Percentiles rank a stretch among this genome's conserved stretches.
Conservation (phyloP, 2,329 filamentous ascomycete species). For the Aspergillus ochraceoroseus region DNA sequence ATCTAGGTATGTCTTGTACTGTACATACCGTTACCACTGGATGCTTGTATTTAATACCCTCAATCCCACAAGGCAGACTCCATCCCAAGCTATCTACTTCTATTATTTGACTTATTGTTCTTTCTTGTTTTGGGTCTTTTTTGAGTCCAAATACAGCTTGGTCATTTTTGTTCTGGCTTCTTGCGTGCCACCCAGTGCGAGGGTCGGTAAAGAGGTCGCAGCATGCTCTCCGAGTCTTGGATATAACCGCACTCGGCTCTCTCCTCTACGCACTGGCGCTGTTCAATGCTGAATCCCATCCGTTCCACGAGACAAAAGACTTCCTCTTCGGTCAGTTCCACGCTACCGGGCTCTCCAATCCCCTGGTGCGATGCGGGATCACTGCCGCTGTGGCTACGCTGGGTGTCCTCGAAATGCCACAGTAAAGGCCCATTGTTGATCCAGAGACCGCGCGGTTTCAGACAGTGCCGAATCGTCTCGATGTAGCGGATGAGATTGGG, state of each 20-base stretch:
- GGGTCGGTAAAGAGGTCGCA: constrained; percentile 74
- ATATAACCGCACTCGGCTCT: constrained; percentile 68
- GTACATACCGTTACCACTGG: constrained; percentile 1
- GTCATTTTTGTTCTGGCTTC: constrained; percentile 17
- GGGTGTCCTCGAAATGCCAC: constrained; percentile 82
- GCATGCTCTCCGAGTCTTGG: constrained; percentile 76
- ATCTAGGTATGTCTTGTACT: constrained; percentile 8
- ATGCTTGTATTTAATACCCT: constrained; percentile 4
- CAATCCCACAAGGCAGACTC: constrained; percentile 12
- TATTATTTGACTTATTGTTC: too few species aligned
- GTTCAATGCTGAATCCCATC: constrained; percentile 71
- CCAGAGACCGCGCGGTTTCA: constrained; percentile 72
- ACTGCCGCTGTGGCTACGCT: constrained; percentile 22
- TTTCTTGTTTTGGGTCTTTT: constrained; percentile 4
- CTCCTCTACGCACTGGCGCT: constrained; percentile 54
- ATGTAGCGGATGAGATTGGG: constrained; percentile 89
- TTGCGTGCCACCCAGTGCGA: constrained; percentile 86
- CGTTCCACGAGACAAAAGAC: constrained; percentile 68
- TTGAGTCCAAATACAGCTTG: too few species aligned
- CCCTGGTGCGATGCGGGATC: constrained; percentile 46
- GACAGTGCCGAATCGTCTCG: constrained; percentile 71
- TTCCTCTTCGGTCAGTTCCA: constrained; percentile 87
- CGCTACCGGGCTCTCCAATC: constrained; percentile 81
- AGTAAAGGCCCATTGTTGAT: constrained; percentile 86
- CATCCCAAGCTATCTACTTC: too few species aligned